Conservation (phyloP, 768 basidiomycete species). For the Russula ochroleuca region DNA sequence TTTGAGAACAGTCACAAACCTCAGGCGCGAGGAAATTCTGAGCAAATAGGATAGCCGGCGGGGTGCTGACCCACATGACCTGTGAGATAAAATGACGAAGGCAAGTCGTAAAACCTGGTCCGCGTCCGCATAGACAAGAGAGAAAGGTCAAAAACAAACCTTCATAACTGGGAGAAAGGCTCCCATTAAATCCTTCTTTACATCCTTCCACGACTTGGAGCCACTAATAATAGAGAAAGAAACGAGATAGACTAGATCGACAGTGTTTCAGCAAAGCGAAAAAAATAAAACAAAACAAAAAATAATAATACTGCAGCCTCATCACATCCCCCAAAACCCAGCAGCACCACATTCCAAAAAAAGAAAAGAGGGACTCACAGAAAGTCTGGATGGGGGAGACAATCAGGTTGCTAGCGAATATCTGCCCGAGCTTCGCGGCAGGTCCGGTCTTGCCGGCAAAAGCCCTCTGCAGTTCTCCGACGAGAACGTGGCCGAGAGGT, state of each 20-base stretch:
- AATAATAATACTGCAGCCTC: no score
- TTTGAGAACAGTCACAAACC: slow-evolving; percentile 37
- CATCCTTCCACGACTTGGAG: slow-evolving; percentile 58
- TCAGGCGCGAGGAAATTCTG: slow-evolving; percentile 77
- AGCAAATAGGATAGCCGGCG: slow-evolving; percentile 67
- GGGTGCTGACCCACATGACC: slow-evolving; percentile 80
- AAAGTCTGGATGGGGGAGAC: slow-evolving; percentile 70
- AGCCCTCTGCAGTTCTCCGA: slow-evolving; percentile 64
- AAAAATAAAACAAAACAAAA: no score
- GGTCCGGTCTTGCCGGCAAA: slow-evolving; percentile 71
- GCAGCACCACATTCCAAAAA: neutral
- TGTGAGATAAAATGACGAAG: slow-evolving; percentile 31
- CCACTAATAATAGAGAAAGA: slow-evolving; percentile 85
- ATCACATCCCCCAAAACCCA: no score
- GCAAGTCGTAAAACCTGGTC: neutral
- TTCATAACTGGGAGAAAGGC: slow-evolving; percentile 73
- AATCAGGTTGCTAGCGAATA: slow-evolving; percentile 72
- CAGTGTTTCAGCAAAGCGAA: neutral
- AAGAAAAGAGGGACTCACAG: slow-evolving; percentile 41
- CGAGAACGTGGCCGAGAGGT: slow-evolving; percentile 71
- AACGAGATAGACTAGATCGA: slow-evolving; percentile 57
- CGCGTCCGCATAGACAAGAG: neutral
- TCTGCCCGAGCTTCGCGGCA: slow-evolving; percentile 61
- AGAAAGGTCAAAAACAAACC: slow-evolving; percentile 40
- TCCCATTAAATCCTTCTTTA: slow-evolving; percentile 60